These are phyloP conservation scores for Neurospora sp. DNA, from an alignment of 2,329 filamentous ascomycete species.

Conservation along the genomic window DNA sequence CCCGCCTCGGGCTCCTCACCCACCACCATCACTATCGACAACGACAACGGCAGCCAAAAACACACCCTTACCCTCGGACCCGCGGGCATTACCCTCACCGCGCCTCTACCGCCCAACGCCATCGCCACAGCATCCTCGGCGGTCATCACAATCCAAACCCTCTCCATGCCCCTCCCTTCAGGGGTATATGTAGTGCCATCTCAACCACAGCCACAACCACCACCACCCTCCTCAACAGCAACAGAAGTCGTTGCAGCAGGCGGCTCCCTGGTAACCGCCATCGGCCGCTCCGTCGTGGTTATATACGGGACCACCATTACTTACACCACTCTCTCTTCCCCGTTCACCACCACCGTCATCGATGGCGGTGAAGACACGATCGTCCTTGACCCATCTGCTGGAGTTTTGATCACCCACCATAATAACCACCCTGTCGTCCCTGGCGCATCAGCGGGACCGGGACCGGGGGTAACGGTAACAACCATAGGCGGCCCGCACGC, in stretches of 20 bases:
- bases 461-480: conserved; percentile 16
- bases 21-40: conserved; percentile 23
- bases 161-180: conserved; percentile 23
- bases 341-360: conserved; percentile 31
- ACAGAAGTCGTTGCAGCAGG: conserved; percentile 37
- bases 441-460: neutral
- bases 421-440: neutral
- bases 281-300: conserved; percentile 34
- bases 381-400: conserved; percentile 31
- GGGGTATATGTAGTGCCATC: conserved; percentile 10
- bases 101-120: neutral
- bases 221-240: neutral
- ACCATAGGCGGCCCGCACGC: conserved; percentile 34
- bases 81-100: neutral
- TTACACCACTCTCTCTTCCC: conserved; percentile 29
- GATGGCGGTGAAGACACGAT: conserved; percentile 42
- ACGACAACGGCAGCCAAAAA: neutral
- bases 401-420: neutral
- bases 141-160: conserved; percentile 18
- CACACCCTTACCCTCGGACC: neutral
- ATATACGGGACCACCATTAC: conserved; percentile 31
- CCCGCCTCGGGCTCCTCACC: conserved; percentile 17
- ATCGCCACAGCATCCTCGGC: neutral
- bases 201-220: neutral
- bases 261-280: conserved; percentile 33